Evolutionary conservation across 2,329 filamentous ascomycete species (phyloP).

Genomic region (Epicoccum nigrum): DNA sequence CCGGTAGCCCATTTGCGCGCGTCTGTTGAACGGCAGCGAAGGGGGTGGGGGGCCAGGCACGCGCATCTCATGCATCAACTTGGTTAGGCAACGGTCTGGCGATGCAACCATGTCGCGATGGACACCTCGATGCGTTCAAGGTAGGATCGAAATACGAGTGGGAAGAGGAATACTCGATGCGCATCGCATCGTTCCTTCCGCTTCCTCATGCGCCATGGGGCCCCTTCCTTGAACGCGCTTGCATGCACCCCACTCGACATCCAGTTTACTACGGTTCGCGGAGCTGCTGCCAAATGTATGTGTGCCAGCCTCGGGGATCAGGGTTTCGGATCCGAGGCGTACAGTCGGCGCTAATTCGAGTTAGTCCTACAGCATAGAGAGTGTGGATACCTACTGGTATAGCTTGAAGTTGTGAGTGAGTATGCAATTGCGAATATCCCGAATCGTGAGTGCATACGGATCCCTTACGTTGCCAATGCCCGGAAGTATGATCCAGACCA

Average conservation of each 20-base stretch:
- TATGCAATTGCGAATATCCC: background rate
- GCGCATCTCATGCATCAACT: background rate
- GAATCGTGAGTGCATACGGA: conserved; percentile 9
- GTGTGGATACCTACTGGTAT: conserved; percentile 5
- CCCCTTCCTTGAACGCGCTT: conserved; percentile 8
- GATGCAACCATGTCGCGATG: background rate
- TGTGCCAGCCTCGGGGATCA: background rate
- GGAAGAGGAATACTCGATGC: background rate
- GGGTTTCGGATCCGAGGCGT: conserved; percentile 2
- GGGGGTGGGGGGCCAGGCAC: no score
- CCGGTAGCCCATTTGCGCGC: no score
- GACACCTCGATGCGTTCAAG: background rate
- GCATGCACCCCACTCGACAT: conserved; percentile 11
- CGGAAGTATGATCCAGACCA: conserved; percentile 5
- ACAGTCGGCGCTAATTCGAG: background rate
- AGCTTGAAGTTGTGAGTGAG: background rate
- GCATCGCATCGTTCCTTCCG: conserved; percentile 13
- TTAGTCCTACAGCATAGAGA: background rate
- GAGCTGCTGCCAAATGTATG: background rate
- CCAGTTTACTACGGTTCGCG: conserved; percentile 5
- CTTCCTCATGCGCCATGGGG: conserved; percentile 7
- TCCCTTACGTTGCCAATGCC: conserved; percentile 8
- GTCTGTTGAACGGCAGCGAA: no score
- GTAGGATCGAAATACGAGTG: conserved; percentile 5
- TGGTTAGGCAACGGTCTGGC: background rate